Percentiles rank a stretch among this genome's conserved stretches.
Conservation (phyloP, 352 stramenopile species). For the Globisporangium paroecandrum region DNA sequence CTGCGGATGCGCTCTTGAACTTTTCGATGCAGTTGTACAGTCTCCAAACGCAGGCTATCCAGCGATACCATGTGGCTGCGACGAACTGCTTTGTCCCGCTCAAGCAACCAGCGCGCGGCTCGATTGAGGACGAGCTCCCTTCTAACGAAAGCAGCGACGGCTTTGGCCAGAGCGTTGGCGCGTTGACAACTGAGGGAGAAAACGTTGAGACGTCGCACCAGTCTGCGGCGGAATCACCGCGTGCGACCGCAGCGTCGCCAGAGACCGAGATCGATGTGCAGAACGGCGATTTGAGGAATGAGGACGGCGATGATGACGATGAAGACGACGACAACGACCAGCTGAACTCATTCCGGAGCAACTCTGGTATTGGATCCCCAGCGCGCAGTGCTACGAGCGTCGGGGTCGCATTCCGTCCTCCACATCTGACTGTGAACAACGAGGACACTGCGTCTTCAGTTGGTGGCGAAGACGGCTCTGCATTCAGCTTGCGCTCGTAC, state of each 20-base stretch:
- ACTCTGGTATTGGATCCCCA: conserved; percentile 16
- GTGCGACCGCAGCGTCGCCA: conserved; percentile 41
- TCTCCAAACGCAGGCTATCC: conserved; percentile 80
- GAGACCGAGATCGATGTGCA: conserved; percentile 71
- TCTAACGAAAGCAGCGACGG: conserved; percentile 24
- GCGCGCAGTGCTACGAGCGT: conserved; percentile 19
- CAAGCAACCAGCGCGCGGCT: conserved; percentile 20
- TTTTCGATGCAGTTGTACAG: conserved; percentile 82
- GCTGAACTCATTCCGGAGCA: conserved; percentile 7
- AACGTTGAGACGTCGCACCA: conserved; percentile 56
- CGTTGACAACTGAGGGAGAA: conserved; percentile 68
- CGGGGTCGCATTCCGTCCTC: neutral
- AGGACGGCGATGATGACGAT: conserved; percentile 29
- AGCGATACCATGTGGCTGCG: conserved; percentile 72
- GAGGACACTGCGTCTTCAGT: conserved; percentile 51
- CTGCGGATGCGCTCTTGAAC: conserved; percentile 24
- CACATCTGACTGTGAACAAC: conserved; percentile 20
- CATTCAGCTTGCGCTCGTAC: conserved; percentile 56
- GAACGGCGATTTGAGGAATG: conserved; percentile 21
- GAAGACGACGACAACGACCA: neutral
- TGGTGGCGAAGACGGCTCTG: conserved; percentile 44
- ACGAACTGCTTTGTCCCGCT: conserved; percentile 55
- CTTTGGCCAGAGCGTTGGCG: conserved; percentile 65
- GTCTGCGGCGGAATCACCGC: conserved; percentile 61
- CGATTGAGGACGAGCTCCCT: conserved; percentile 44